Evolutionary conservation across 306 rosid genomes (phyloP).

Genomic region (Arachis stenosperma): DNA sequence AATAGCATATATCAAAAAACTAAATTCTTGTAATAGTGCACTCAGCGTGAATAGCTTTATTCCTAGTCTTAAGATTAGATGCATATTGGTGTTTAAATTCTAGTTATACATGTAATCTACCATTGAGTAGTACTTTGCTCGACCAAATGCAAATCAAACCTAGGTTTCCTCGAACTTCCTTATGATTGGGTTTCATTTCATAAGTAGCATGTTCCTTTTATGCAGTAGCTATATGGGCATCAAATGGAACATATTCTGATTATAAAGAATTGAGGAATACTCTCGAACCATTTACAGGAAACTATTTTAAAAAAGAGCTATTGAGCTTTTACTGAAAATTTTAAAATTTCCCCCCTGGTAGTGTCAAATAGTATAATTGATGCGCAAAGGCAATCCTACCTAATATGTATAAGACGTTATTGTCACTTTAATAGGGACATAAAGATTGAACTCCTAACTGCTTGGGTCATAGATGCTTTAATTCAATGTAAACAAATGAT

Average conservation of each 20-base stretch:
- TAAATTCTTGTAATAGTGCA: conserved; percentile 18
- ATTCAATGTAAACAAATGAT: not conserved
- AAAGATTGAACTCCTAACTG: not conserved
- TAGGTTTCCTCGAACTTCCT: conserved; percentile 29
- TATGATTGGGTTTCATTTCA: not conserved
- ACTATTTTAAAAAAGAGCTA: not conserved
- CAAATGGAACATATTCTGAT: not conserved
- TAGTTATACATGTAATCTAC: conserved; percentile 22
- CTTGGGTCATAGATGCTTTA: not conserved
- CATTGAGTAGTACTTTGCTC: conserved; percentile 18
- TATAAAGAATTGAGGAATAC: not conserved
- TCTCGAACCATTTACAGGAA: not conserved
- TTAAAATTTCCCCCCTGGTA: not conserved
- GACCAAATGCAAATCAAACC: conserved; percentile 39
- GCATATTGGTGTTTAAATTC: conserved; percentile 15
- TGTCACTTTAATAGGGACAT: not conserved
- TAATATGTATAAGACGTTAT: not conserved
- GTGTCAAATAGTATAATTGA: not conserved
- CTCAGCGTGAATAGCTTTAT: conserved; percentile 2
- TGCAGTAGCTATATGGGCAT: not conserved
- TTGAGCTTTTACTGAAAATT: not conserved
- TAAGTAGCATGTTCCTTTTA: not conserved
- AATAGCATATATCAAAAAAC: conserved; percentile 36
- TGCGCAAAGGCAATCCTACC: not conserved
- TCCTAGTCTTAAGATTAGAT: conserved; percentile 22